A percentile compares a stretch with the other conserved stretches of the same genome.
Evolutionary conservation across 179 eudicot species (phyloP).

Genomic region (Carnegiea gigantea): DNA sequence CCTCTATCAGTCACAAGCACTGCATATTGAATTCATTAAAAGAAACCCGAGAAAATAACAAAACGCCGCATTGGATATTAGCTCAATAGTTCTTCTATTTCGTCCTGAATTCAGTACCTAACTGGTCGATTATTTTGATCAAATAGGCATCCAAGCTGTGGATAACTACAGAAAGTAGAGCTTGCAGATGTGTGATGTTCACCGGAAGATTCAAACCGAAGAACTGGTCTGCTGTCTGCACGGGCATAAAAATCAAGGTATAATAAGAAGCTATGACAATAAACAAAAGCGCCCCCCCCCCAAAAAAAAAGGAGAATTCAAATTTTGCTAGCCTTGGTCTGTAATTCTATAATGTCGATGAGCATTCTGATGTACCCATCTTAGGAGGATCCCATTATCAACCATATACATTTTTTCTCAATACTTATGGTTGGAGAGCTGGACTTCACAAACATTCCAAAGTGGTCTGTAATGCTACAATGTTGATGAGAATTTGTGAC

Average conservation of each 20-base stretch:
- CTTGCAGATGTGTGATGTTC: conserved; percentile 84
- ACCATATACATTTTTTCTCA: background rate
- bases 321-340: too few relatives aligned
- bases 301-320: too few relatives aligned
- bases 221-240: conserved; percentile 92
- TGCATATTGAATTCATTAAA: background rate
- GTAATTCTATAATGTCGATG: too few relatives aligned
- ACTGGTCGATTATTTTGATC: conserved; percentile 54
- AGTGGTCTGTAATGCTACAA: background rate
- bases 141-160: conserved; percentile 81
- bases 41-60: background rate
- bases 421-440: background rate
- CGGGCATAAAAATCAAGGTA: conserved; percentile 11
- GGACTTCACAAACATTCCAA: background rate
- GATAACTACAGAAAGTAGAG: conserved; percentile 70
- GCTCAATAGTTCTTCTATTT: background rate
- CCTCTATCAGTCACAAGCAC: background rate
- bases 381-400: background rate
- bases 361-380: background rate
- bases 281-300: conserved; percentile 6
- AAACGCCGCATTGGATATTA: background rate
- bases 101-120: conserved; percentile 47
- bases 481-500: background rate
- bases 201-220: conserved; percentile 83
- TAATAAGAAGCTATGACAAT: conserved; percentile 8